A percentile compares a stretch with the other conserved stretches of the same genome.
Conservation (phyloP, 805 yeast species). For the Yarrowia osloensis region DNA sequence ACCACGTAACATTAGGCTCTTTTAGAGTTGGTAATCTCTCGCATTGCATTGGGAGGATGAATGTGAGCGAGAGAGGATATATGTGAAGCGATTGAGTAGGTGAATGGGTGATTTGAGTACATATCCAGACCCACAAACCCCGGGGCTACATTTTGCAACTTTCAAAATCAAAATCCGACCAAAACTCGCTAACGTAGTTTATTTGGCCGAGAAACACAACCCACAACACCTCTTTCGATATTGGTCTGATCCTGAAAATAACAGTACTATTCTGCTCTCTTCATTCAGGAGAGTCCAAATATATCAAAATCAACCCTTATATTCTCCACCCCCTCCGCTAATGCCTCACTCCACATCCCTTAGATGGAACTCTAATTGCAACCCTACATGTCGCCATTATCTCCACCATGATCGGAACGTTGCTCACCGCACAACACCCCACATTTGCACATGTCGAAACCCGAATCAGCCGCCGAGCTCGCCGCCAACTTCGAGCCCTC, state of each 20-base stretch:
- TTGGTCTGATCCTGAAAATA: not conserved
- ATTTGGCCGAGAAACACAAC: not conserved
- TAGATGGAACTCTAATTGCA: not conserved
- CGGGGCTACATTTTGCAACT: no score
- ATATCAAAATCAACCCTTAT: not conserved
- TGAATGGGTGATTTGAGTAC: no score
- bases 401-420: not conserved
- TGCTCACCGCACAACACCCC: not conserved
- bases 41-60: not conserved
- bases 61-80: no score
- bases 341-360: not conserved
- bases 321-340: not conserved
- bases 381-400: not conserved
- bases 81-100: no score
- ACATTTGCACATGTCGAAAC: not conserved
- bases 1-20: not conserved
- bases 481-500: conserved; percentile 34
- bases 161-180: not conserved
- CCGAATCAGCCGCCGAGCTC: conserved; percentile 3
- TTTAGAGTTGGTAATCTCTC: conserved; percentile 13
- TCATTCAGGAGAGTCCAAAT: not conserved
- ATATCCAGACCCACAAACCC: no score
- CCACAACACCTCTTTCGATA: not conserved
- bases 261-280: not conserved
- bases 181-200: not conserved